Evolutionary conservation across 1,284 basidiomycete genomes (phyloP), one percentile per base, ranked within the genome.

Genomic region (Kwoniella shivajii): DNA sequence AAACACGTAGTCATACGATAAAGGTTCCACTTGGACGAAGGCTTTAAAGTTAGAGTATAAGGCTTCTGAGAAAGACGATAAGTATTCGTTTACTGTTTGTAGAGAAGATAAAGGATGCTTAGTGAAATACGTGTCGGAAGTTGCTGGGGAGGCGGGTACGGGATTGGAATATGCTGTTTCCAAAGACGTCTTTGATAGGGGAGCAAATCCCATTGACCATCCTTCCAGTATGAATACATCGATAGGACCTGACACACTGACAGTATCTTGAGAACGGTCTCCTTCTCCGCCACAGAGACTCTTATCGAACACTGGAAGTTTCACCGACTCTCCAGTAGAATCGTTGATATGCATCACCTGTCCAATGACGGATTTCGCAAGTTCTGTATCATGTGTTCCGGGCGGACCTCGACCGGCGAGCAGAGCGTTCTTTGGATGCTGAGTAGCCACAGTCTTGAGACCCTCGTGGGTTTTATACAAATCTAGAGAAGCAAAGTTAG

Each of bases 281-380:
- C 94, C 94, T 73, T 89, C 82, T 0, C 93, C 93, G 37, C 76
- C 75, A 66, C 84, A 85, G 37, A 87, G 73, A 62, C 87, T 88
- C 80, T 98, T 98, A 69, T 97, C 92, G 69, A 93, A 98, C 24
- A 84, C 78, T 0, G 94, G 94, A 16, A 94, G 73, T 31, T 82
- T 77, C 9, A 90, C 81, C 1, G 68, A 64, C 6, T 33, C 45
- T n/a, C 14, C 41, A 6, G 47, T 6, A 0, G 29, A 13, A 13
- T 56, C 57, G 44, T 68, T 68, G 48, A 71, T 63, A 4, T 29
- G 27, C 14, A 53, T 49, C 14, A 69, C 56, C 3, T 54, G 43
- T 3, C 55, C 14, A 2, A 69, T 31, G 26, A 61, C 55, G 0
- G 24, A 24, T 2, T 41, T 41, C 9, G 67, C 66, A 3, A 69